Base-by-base conservation (phyloP, 345 rosid genomes). In the Alliaria petiolata region DNA sequence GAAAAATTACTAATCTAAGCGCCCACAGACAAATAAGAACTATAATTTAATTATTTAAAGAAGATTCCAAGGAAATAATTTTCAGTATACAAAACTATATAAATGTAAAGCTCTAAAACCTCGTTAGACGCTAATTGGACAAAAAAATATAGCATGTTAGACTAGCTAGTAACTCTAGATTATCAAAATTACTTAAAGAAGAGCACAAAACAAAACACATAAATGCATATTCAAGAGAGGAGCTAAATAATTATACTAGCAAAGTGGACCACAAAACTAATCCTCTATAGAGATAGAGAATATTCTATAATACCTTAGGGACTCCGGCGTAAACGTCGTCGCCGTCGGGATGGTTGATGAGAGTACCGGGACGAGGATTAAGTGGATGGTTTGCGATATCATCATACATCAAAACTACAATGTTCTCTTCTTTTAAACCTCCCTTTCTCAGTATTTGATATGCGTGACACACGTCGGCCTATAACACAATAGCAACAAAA, bases 401-500 rank as follows among this genome's bases (percentile, higher is more conserved):
- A 71, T 95, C 99, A 64, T 88, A 86, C 99, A 95, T 91, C 65
- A 95, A 77, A 47, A 95, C 98, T 6, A 95, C 82, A 61, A 89
- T 89, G 82, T 95, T 92, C 78, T 95, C 96, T 56, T 95, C 96
- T 64, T 88, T 83, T 22, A 95, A 14, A 31, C 99, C 98, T 8
- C 99, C 96, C 36, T 87, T 89, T 56, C 79, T 86, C n/a, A 95
- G 84, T 53, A 92, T 52, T 74, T 95, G 97, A 81, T 91, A 95
- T 8, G 98, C 98, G 64, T 91, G 99, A 72, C 99, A 95, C 14
- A 95, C 89, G 80, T 95, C 99, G 1, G 98, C 93, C 99, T 95
- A 31, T 6, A 20, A 36, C 11, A 46, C n/a, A 47, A 57, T 65
- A 50, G 19, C 6, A 43, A 62, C 28, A 50, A 49, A 46, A 17